Conservation (phyloP, 2,329 filamentous ascomycete genomes). For the Xylariaceae sp. region DNA sequence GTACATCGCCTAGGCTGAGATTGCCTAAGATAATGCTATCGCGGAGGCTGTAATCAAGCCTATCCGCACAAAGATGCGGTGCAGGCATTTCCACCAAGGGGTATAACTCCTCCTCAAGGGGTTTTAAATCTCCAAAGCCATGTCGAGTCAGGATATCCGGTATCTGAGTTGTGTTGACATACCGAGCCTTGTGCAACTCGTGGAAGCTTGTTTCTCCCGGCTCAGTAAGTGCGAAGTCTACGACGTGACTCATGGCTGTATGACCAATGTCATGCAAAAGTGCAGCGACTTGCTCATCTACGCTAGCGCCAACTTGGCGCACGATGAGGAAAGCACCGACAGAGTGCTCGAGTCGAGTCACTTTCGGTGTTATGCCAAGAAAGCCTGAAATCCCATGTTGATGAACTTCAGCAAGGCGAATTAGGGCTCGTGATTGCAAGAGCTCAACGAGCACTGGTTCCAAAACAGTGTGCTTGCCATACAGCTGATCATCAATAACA, state of each 20-base stretch:
- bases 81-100: slow-evolving; percentile 42
- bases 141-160: slow-evolving; percentile 39
- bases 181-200: slow-evolving; percentile 44
- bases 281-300: slow-evolving; percentile 43
- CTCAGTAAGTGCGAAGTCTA: slow-evolving; percentile 42
- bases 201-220: slow-evolving; percentile 43
- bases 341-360: slow-evolving; percentile 45
- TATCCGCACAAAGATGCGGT: slow-evolving; percentile 44
- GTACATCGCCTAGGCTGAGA: slow-evolving; percentile 36
- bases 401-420: slow-evolving; percentile 39
- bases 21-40: slow-evolving; percentile 39
- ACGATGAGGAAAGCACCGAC: slow-evolving; percentile 44
- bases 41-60: slow-evolving; percentile 44
- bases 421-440: slow-evolving; percentile 37
- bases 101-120: slow-evolving; percentile 42
- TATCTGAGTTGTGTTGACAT: slow-evolving; percentile 37
- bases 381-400: slow-evolving; percentile 43
- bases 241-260: slow-evolving; percentile 44
- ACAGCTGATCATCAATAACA: slow-evolving; percentile 39
- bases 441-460: slow-evolving; percentile 43
- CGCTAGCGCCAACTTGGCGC: slow-evolving; percentile 37
- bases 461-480: slow-evolving; percentile 38
- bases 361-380: slow-evolving; percentile 37
- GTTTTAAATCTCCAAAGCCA: slow-evolving; percentile 33
- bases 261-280: slow-evolving; percentile 45